phyloP scores from a whole-genome alignment of 495 filamentous ascomycete genomes.

The Penicillium longicatenatum region DNA sequence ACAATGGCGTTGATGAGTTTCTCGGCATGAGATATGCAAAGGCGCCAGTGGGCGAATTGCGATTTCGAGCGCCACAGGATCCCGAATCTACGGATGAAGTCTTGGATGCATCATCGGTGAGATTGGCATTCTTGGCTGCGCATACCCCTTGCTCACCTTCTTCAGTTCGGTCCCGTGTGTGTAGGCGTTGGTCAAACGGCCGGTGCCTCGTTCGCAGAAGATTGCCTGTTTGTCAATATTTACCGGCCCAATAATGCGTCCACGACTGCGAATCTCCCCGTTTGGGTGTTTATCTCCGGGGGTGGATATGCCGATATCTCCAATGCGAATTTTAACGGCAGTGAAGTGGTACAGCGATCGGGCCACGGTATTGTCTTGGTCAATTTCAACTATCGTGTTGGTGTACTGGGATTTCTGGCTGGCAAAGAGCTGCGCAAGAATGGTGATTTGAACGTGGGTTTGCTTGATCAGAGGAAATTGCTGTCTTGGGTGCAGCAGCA shows the following conservation, averaged over 20 bases:
- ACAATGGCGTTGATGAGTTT: slow-evolving; percentile 55
- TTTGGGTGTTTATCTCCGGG: slow-evolving; percentile 73
- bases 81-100: slow-evolving; percentile 37
- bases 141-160: slow-evolving; percentile 3
- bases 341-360: slow-evolving; percentile 55
- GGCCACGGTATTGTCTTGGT: slow-evolving; percentile 60
- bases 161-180: slow-evolving; percentile 44
- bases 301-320: slow-evolving; percentile 64
- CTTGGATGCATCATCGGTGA: slow-evolving; percentile 42
- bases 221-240: slow-evolving; percentile 72
- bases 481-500: slow-evolving; percentile 65
- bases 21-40: slow-evolving; percentile 63
- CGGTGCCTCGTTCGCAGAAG: slow-evolving; percentile 55
- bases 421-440: slow-evolving; percentile 54
- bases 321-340: slow-evolving; percentile 68
- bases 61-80: slow-evolving; percentile 56
- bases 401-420: slow-evolving; percentile 68
- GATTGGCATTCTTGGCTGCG: neutral
- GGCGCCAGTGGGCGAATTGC: slow-evolving; percentile 51
- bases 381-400: slow-evolving; percentile 78
- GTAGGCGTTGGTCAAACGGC: slow-evolving; percentile 23
- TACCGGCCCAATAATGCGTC: slow-evolving; percentile 62
- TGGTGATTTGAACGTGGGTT: slow-evolving; percentile 58
- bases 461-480: slow-evolving; percentile 66
- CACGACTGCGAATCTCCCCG: slow-evolving; percentile 54